Conservation (phyloP, 2,329 filamentous ascomycete genomes). For the Orbilia javanica region DNA sequence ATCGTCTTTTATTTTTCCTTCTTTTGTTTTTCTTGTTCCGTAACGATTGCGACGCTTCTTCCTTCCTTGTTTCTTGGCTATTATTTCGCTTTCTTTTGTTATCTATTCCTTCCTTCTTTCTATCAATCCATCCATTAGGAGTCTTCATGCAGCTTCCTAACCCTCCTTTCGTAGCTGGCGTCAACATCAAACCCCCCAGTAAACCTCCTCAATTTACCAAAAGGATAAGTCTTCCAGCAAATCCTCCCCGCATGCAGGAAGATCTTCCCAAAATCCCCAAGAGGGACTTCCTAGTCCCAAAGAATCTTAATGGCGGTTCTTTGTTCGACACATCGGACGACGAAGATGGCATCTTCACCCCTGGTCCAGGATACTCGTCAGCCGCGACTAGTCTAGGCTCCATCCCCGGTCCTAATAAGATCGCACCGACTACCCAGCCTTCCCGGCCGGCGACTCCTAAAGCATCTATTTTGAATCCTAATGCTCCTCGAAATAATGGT, state of each 20-base stretch:
- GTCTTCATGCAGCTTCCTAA: slow-evolving; percentile 54
- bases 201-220: slow-evolving; percentile 7
- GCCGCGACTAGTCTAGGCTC: slow-evolving; percentile 49
- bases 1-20: not conserved
- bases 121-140: slow-evolving; percentile 3
- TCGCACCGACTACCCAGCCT: slow-evolving; percentile 32
- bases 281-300: slow-evolving; percentile 52
- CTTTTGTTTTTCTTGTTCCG: slow-evolving; percentile 5
- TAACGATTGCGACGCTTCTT: not conserved
- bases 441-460: slow-evolving; percentile 45
- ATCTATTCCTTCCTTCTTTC: slow-evolving; percentile 21
- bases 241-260: slow-evolving; percentile 54
- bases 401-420: slow-evolving; percentile 16
- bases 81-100: slow-evolving; percentile 10
- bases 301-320: slow-evolving; percentile 25
- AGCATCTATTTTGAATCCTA: slow-evolving; percentile 21
- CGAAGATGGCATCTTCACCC: slow-evolving; percentile 54
- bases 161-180: slow-evolving; percentile 36
- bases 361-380: slow-evolving; percentile 54
- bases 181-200: slow-evolving; percentile 5
- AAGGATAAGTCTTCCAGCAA: slow-evolving; percentile 17
- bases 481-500: slow-evolving; percentile 5
- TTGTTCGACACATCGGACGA: slow-evolving; percentile 55
- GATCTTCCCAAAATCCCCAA: slow-evolving; percentile 35
- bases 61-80: slow-evolving; percentile 10